Evolutionary conservation across 2,329 filamentous ascomycete genomes (phyloP).

Genomic region (Lachnellula hyalina): DNA sequence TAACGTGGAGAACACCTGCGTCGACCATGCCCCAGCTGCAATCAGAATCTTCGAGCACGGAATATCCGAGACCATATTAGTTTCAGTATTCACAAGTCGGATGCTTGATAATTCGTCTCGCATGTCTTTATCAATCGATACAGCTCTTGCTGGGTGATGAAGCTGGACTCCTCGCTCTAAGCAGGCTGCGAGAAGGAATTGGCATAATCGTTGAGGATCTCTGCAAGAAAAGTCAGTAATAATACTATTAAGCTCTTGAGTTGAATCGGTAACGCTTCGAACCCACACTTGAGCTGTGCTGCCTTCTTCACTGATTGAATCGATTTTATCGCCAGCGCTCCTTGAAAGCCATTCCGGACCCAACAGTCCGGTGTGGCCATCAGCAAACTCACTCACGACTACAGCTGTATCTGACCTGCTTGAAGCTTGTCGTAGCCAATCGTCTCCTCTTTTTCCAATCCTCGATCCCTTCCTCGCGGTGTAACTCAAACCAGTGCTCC

Average conservation of each 20-base stretch:
- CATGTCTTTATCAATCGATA: conserved; percentile 46
- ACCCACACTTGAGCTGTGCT: conserved; percentile 61
- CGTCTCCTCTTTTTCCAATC: conserved; percentile 43
- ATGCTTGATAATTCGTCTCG: conserved; percentile 48
- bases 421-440: conserved; percentile 61
- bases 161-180: conserved; percentile 57
- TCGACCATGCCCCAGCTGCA: conserved; percentile 67
- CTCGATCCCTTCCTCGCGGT: conserved; percentile 28
- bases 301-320: conserved; percentile 55
- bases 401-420: conserved; percentile 52
- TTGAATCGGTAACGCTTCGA: not conserved
- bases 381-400: conserved; percentile 25
- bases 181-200: conserved; percentile 57
- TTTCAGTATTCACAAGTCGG: conserved; percentile 40
- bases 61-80: conserved; percentile 45
- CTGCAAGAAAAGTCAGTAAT: conserved; percentile 32
- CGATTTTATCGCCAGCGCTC: conserved; percentile 49
- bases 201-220: conserved; percentile 61
- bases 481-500: conserved; percentile 54
- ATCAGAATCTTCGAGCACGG: conserved; percentile 63
- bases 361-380: conserved; percentile 8
- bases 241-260: not conserved
- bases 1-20: conserved; percentile 55
- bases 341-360: conserved; percentile 56
- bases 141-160: conserved; percentile 57